Evolutionary conservation across 2,329 filamentous ascomycete species (phyloP), one percentile per base, ranked within the genome.

Genomic region (Microascus cirrosus): DNA sequence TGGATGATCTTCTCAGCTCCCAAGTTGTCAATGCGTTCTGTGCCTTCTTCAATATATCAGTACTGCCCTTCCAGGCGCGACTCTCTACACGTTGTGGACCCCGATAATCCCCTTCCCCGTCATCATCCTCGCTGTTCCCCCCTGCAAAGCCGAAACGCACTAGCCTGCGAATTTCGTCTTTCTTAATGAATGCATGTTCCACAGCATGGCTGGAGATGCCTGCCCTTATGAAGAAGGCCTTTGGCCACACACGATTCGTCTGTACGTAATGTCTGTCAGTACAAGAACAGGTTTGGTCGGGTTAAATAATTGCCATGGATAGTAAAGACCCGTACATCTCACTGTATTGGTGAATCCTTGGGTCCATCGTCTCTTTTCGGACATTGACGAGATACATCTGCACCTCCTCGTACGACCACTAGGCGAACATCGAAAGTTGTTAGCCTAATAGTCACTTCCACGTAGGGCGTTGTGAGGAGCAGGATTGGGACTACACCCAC

Each of bases 351-450:
- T 70, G 69, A 20, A 70, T 65, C 0, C 62, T 62, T 0, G 67
- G 67, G 36, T 70, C 69, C 20, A 64, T 63, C 65, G 70, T 65
- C 2, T 68, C 62, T 52, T 64, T 61, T 24, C 69, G 62, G 15
- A 67, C 68, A 54, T 69, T 45, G 1, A 62, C 64, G 35, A 70
- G 68, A 56, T 69, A 70, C 22, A 70, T 56, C 42, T 70, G 67
- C 61, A 69, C 69, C 60, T 66, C 66, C 0, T 61, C 50, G 58
- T 63, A 65, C 0, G 25, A 36, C 45, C 57, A 62, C 55, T 60
- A 25, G 8, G 7, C 28, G 24, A 28, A 15, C 34, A 25, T 2
- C 13, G 32, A 54, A n/a, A 2, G 55, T 24, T 52, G n/a, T 35
- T 34, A n/a, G 25, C 6, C 18, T 8, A 8, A 20, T 28, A 20